Percentiles rank a stretch among this genome's conserved stretches.
Conservation (phyloP, 2,329 filamentous ascomycete genomes). For the Colletotrichum melonis region DNA sequence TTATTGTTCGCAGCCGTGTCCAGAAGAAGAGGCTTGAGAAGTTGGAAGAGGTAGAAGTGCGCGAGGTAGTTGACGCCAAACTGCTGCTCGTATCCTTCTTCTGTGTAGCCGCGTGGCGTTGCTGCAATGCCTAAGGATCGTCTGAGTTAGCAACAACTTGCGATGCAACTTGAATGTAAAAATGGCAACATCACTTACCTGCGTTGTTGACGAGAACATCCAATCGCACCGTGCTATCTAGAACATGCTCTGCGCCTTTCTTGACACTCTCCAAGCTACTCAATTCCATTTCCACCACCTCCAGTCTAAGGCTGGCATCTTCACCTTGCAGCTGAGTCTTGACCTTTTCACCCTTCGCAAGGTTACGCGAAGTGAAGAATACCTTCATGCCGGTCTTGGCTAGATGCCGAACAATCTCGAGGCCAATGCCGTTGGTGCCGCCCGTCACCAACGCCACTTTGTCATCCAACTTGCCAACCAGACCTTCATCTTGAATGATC, state of each 20-base stretch:
- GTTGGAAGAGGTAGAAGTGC: conserved; percentile 64
- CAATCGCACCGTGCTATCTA: conserved; percentile 36
- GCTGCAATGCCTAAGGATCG: conserved; percentile 28
- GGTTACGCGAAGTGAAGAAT: conserved; percentile 55
- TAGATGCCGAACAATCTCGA: conserved; percentile 55
- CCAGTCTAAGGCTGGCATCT: conserved; percentile 38
- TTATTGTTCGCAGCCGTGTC: conserved; percentile 46
- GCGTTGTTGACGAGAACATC: conserved; percentile 55
- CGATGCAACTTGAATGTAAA: background rate
- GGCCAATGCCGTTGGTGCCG: conserved; percentile 52
- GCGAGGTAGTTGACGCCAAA: conserved; percentile 65
- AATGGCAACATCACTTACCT: conserved; percentile 38
- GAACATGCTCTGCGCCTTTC: conserved; percentile 36
- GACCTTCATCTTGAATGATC: conserved; percentile 46
- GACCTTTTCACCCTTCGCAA: conserved; percentile 44
- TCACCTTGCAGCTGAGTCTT: background rate
- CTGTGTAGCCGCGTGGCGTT: conserved; percentile 29
- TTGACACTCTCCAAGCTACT: conserved; percentile 46
- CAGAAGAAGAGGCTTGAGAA: conserved; percentile 58
- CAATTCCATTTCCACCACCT: conserved; percentile 48
- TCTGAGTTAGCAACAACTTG: background rate
- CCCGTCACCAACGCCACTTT: conserved; percentile 56
- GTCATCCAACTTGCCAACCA: conserved; percentile 43
- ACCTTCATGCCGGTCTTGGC: conserved; percentile 55
- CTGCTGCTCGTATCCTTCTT: conserved; percentile 48